Percentiles rank a stretch among this genome's conserved stretches.
phyloP scores from a whole-genome alignment of 495 filamentous ascomycete genomes.

The Xylaria venustula region DNA sequence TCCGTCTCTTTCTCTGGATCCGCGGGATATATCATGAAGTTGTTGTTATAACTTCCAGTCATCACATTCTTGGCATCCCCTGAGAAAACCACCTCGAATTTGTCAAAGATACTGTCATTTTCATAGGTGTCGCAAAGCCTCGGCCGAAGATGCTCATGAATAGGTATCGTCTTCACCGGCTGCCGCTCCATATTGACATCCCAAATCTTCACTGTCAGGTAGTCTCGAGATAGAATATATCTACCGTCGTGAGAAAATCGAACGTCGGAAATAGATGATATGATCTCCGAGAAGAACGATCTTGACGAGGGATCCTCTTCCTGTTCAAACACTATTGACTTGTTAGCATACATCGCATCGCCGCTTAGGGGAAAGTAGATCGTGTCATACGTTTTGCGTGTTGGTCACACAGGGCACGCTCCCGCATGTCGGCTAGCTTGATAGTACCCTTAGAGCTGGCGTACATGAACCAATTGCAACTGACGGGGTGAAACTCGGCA shows the following conservation, averaged over 20 bases:
- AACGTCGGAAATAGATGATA: conserved; percentile 98
- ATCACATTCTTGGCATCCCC: conserved; percentile 98
- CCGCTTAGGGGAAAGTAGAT: not conserved
- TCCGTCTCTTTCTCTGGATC: conserved; percentile 94
- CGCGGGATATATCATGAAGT: conserved; percentile 99
- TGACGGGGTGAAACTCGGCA: conserved; percentile 93
- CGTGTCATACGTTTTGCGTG: conserved; percentile 80
- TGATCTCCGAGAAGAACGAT: conserved; percentile 99
- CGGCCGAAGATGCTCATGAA: conserved; percentile 94
- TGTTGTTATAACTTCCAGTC: conserved; percentile 99
- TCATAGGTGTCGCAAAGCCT: conserved; percentile 97
- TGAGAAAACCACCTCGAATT: conserved; percentile 98
- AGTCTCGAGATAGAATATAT: conserved; percentile 96
- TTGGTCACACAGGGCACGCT: conserved; percentile 92
- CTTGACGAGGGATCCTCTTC: conserved; percentile 98
- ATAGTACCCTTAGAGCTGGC: conserved; percentile 98
- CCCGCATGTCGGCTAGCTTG: conserved; percentile 96
- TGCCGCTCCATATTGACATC: conserved; percentile 98
- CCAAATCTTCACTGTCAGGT: conserved; percentile 99
- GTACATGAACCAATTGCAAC: conserved; percentile 99
- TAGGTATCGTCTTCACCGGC: conserved; percentile 96
- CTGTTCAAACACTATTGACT: conserved; percentile 83
- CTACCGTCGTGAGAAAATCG: conserved; percentile 94
- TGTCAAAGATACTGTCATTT: conserved; percentile 99
- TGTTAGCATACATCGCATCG: conserved; percentile 13